Conservation (phyloP, 768 basidiomycete species). For the Clitopilus passeckerianus region DNA sequence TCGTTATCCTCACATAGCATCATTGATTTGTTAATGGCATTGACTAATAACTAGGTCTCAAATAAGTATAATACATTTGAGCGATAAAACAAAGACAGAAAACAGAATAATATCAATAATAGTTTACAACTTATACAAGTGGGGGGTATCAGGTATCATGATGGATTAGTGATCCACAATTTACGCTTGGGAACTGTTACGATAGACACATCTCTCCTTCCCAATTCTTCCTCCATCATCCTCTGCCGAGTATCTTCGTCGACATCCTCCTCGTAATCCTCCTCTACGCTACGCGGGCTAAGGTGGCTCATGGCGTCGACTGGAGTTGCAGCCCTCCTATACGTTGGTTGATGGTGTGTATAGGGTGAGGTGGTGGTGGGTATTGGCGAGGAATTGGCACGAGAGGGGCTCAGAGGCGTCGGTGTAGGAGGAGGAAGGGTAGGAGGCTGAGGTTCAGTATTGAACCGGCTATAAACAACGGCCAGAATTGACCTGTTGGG, state of each 20-base stretch:
- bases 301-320: slow-evolving; percentile 32
- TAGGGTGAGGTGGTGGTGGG: slow-evolving; percentile 61
- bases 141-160: slow-evolving; percentile 20
- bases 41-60: background rate
- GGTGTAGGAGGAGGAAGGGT: slow-evolving; percentile 24
- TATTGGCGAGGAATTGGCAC: slow-evolving; percentile 34
- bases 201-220: slow-evolving; percentile 78
- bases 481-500: slow-evolving; percentile 57
- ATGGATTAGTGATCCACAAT: slow-evolving; percentile 71
- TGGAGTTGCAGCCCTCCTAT: slow-evolving; percentile 35
- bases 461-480: slow-evolving; percentile 37
- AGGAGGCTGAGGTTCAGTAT: slow-evolving; percentile 16
- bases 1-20: background rate
- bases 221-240: slow-evolving; percentile 79
- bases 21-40: background rate
- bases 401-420: slow-evolving; percentile 33
- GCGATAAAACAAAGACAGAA: background rate
- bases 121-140: background rate
- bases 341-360: slow-evolving; percentile 62
- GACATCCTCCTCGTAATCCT: slow-evolving; percentile 64
- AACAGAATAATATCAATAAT: background rate
- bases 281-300: slow-evolving; percentile 43
- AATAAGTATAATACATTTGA: slow-evolving; percentile 1
- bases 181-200: slow-evolving; percentile 72
- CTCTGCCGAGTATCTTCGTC: slow-evolving; percentile 73